A percentile compares a stretch with the other conserved stretches of the same genome.
Evolutionary conservation across 148 eudicot species (phyloP).

Genomic region (Persicaria maculosa): DNA sequence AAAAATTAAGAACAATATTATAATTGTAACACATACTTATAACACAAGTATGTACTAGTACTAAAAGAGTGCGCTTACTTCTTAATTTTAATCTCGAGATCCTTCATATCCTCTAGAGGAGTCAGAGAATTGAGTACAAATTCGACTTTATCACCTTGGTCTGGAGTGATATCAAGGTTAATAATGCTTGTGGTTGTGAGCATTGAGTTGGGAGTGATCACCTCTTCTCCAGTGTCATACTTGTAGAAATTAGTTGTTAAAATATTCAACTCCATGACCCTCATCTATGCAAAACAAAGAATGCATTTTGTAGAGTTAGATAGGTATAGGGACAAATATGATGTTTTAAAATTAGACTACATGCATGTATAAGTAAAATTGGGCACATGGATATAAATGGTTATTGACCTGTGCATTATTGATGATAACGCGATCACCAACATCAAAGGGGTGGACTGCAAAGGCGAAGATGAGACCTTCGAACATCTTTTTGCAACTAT

Average conservation of each 20-base stretch:
- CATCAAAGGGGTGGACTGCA: constrained; percentile 44
- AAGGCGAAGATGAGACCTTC: constrained; percentile 45
- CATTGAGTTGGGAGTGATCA: constrained; percentile 2
- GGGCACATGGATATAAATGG: no score
- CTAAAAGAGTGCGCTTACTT: no score
- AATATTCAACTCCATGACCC: constrained; percentile 7
- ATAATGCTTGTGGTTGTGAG: neutral
- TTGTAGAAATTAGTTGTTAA: no score
- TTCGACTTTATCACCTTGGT: neutral
- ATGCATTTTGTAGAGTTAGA: no score
- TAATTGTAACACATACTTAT: no score
- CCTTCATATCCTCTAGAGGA: neutral
- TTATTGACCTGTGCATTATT: constrained; percentile 22
- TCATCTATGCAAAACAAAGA: constrained; percentile 8
- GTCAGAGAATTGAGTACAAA: neutral
- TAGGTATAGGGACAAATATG: no score
- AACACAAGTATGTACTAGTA: no score
- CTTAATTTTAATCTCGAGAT: neutral
- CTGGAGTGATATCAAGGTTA: neutral
- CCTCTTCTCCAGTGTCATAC: neutral
- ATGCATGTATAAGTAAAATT: no score
- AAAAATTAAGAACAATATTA: no score
- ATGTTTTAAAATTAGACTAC: no score
- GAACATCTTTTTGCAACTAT: constrained; percentile 39
- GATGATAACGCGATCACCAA: constrained; percentile 38